Conservation (phyloP, 2,329 filamentous ascomycete species). For the Penicillium expansum region DNA sequence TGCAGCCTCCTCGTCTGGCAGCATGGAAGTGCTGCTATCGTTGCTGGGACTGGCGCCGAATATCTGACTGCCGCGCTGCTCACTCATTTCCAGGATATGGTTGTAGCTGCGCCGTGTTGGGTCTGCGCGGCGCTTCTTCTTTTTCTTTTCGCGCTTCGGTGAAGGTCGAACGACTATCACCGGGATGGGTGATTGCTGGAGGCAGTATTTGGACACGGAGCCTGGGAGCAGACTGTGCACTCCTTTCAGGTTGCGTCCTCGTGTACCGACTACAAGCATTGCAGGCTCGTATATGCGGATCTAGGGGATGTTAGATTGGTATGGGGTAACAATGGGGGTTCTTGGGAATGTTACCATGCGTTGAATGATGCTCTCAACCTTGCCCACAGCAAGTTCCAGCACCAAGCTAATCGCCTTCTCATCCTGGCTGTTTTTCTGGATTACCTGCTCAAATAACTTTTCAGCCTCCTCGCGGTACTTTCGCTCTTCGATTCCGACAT, state of each 20-base stretch:
- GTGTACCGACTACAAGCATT: constrained; percentile 85
- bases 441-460: constrained; percentile 69
- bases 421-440: constrained; percentile 76
- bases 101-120: constrained; percentile 72
- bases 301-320: constrained; percentile 45
- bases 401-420: constrained; percentile 77
- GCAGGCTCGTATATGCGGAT: constrained; percentile 90
- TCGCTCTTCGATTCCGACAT: constrained; percentile 60
- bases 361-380: constrained; percentile 86
- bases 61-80: constrained; percentile 50
- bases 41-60: constrained; percentile 51
- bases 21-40: constrained; percentile 46
- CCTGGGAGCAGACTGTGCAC: constrained; percentile 84
- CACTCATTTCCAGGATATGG: constrained; percentile 69
- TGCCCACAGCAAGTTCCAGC: constrained; percentile 83
- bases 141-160: constrained; percentile 85
- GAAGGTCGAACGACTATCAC: constrained; percentile 88
- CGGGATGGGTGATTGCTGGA: constrained; percentile 89
- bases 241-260: constrained; percentile 77
- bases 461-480: constrained; percentile 75
- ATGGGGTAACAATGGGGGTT: neutral
- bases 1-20: constrained; percentile 49
- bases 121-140: constrained; percentile 77
- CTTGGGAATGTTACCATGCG: constrained; percentile 63
- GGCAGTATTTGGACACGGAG: constrained; percentile 89